Evolutionary conservation across 2,329 filamentous ascomycete species (phyloP).

Genomic region (Madurella fahalii): DNA sequence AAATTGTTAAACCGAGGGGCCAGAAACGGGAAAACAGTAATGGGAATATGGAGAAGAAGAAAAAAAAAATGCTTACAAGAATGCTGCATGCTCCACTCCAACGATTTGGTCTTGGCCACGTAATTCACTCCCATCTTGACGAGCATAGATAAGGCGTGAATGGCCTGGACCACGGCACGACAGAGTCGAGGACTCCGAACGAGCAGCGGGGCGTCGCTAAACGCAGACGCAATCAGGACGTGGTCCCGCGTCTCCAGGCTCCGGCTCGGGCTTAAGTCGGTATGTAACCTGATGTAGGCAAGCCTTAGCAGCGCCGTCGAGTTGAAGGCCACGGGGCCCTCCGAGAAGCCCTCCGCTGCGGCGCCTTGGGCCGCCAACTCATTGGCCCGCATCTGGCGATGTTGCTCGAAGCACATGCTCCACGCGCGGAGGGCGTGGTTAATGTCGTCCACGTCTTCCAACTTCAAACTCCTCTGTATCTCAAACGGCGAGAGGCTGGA

Average conservation of each 20-base stretch:
- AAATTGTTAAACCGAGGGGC: not conserved
- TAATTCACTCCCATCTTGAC: slow-evolving; percentile 62
- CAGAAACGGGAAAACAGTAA: not conserved
- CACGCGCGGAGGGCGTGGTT: slow-evolving; percentile 53
- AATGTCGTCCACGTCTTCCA: slow-evolving; percentile 55
- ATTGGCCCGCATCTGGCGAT: slow-evolving; percentile 47
- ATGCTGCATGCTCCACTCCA: slow-evolving; percentile 61
- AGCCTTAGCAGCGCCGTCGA: slow-evolving; percentile 57
- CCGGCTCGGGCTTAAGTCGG: slow-evolving; percentile 59
- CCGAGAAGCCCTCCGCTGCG: slow-evolving; percentile 47
- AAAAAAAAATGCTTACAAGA: slow-evolving; percentile 44
- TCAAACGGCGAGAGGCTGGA: slow-evolving; percentile 47
- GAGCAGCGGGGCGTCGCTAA: slow-evolving; percentile 55
- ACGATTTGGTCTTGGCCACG: slow-evolving; percentile 56
- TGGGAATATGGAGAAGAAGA: not conserved
- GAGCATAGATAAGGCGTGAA: slow-evolving; percentile 64
- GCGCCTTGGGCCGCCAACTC: slow-evolving; percentile 40
- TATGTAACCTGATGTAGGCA: slow-evolving; percentile 62
- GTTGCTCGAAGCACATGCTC: slow-evolving; percentile 56
- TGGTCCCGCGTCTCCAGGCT: slow-evolving; percentile 63
- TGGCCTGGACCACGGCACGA: slow-evolving; percentile 62
- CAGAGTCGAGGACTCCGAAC: slow-evolving; percentile 57
- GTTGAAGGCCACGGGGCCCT: slow-evolving; percentile 63
- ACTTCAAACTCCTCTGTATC: slow-evolving; percentile 46
- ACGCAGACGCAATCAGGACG: slow-evolving; percentile 55